These are phyloP conservation scores for Aspergillus kassunensis DNA, from an alignment of 495 filamentous ascomycete species.

Conservation along the genomic window DNA sequence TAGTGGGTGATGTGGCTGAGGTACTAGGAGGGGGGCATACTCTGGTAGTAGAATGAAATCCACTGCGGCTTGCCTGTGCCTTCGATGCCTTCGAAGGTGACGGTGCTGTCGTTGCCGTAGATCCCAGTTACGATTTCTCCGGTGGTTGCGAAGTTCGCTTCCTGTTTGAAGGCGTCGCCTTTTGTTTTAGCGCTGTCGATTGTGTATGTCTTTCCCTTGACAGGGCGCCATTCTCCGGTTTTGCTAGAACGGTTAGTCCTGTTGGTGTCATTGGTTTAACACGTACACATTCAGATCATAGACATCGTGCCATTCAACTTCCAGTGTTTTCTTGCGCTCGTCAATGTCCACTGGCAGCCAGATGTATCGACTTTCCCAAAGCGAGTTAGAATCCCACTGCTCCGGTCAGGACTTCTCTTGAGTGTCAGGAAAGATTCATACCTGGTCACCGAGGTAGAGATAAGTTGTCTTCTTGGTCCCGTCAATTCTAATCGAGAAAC, in stretches of 20 bases:
- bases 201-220: slow-evolving; percentile 40
- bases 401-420: slow-evolving; percentile 15
- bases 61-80: slow-evolving; percentile 50
- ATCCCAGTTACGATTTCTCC: slow-evolving; percentile 45
- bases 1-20: not conserved
- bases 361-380: slow-evolving; percentile 51
- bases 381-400: slow-evolving; percentile 49
- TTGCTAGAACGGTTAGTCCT: slow-evolving; percentile 22
- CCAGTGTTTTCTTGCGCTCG: slow-evolving; percentile 20
- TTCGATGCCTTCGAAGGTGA: slow-evolving; percentile 45
- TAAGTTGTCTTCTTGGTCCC: slow-evolving; percentile 46
- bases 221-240: slow-evolving; percentile 39
- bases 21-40: slow-evolving; percentile 4
- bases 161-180: slow-evolving; percentile 43
- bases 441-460: slow-evolving; percentile 41
- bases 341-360: slow-evolving; percentile 47
- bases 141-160: slow-evolving; percentile 42
- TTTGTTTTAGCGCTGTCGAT: slow-evolving; percentile 34
- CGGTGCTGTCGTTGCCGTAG: slow-evolving; percentile 48
- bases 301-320: slow-evolving; percentile 24
- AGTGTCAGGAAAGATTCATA: not conserved
- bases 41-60: slow-evolving; percentile 51
- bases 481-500: slow-evolving; percentile 42
- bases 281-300: slow-evolving; percentile 26
- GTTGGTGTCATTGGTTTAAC: not conserved